Percentiles rank a stretch among this genome's conserved stretches.
Evolutionary conservation across 2,329 filamentous ascomycete genomes (phyloP).

Genomic region (Epichloe uncinata): DNA sequence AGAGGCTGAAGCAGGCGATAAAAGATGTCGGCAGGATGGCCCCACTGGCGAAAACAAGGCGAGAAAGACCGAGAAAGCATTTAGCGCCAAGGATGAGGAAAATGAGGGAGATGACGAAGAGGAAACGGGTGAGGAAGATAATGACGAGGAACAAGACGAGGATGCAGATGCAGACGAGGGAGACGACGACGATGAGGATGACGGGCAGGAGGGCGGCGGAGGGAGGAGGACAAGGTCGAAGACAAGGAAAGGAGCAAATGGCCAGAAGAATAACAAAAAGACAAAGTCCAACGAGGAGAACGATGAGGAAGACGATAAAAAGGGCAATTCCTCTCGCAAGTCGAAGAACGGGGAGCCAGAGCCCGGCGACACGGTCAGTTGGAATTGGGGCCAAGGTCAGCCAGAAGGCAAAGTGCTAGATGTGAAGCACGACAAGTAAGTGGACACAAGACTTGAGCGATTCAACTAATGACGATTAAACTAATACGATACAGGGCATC

Average conservation of each 20-base stretch:
- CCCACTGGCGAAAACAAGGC: conserved; percentile 19
- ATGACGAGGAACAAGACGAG: conserved; percentile 4
- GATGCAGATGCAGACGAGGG: background rate
- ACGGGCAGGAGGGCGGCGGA: background rate
- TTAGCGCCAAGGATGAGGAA: background rate
- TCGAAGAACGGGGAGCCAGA: conserved; percentile 17
- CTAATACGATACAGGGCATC: conserved; percentile 15
- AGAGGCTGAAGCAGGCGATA: conserved; percentile 12
- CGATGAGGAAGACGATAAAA: background rate
- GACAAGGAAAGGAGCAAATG: background rate
- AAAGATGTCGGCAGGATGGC: conserved; percentile 13
- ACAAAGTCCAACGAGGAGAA: background rate
- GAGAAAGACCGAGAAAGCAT: conserved; percentile 14
- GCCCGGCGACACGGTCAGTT: conserved; percentile 30
- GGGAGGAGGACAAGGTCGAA: background rate
- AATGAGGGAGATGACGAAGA: conserved; percentile 4
- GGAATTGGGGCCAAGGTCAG: conserved; percentile 32
- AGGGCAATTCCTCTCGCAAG: conserved; percentile 3
- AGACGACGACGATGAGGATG: too few species aligned
- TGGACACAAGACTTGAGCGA: background rate
- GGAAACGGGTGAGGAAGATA: conserved; percentile 1
- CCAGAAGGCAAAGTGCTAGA: conserved; percentile 31
- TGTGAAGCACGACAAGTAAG: conserved; percentile 29
- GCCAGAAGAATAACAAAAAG: background rate
- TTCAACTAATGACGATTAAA: background rate